Conservation (phyloP, 2,329 filamentous ascomycete species). For the Arthroderma uncinatum region DNA sequence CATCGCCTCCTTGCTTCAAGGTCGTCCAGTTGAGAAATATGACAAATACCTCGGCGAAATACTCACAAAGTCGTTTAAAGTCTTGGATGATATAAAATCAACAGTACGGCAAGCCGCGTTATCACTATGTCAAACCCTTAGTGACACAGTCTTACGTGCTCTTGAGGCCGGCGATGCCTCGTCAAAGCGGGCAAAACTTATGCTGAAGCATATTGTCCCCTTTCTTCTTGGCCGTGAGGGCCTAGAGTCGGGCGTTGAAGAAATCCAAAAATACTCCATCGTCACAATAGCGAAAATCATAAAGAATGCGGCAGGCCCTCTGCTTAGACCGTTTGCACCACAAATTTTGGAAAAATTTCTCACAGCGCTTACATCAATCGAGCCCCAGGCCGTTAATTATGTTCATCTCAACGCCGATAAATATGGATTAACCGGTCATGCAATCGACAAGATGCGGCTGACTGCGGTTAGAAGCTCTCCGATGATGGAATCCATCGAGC, state of each 20-base stretch:
- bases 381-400: conserved; percentile 83
- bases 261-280: conserved; percentile 76
- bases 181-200: conserved; percentile 58
- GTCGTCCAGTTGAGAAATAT: conserved; percentile 63
- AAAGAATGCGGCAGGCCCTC: conserved; percentile 69
- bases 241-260: conserved; percentile 76
- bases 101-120: conserved; percentile 73
- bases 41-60: conserved; percentile 75
- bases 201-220: conserved; percentile 78
- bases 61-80: conserved; percentile 76
- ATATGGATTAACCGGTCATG: conserved; percentile 73
- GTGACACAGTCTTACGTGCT: conserved; percentile 72
- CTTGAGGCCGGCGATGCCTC: conserved; percentile 62
- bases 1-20: conserved; percentile 76
- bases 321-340: conserved; percentile 68
- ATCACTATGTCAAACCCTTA: conserved; percentile 70
- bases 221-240: conserved; percentile 84
- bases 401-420: conserved; percentile 77
- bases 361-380: conserved; percentile 71
- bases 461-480: conserved; percentile 74
- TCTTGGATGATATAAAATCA: conserved; percentile 91
- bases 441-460: conserved; percentile 79
- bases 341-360: conserved; percentile 72
- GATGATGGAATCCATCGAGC: conserved; percentile 83
- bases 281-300: conserved; percentile 76